Conservation (phyloP, 306 rosid species). For the Prunus padus region DNA sequence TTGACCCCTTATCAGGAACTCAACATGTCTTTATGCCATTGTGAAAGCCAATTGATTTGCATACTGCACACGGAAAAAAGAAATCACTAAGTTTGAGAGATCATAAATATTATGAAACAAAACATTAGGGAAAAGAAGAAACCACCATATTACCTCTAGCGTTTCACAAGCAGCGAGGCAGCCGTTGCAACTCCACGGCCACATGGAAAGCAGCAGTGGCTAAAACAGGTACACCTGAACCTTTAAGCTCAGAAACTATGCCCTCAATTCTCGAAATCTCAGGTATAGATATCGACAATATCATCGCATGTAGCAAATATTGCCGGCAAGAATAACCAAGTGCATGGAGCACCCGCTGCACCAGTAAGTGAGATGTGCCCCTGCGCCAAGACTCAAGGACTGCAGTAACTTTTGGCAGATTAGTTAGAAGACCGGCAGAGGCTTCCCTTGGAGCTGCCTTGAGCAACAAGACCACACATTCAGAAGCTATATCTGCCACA, state of each 20-base stretch:
- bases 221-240: conserved; percentile 59
- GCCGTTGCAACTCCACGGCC: conserved; percentile 83
- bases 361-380: conserved; percentile 48
- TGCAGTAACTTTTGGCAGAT: conserved; percentile 68
- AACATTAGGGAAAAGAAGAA: conserved; percentile 12
- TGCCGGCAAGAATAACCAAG: conserved; percentile 89
- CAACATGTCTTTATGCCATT: conserved; percentile 6
- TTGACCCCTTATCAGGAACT: conserved; percentile 21
- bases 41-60: neutral
- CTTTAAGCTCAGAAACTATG: conserved; percentile 68
- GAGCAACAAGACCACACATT: conserved; percentile 69
- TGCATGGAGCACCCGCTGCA: conserved; percentile 71
- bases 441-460: conserved; percentile 97
- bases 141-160: conserved; percentile 25
- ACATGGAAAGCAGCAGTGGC: conserved; percentile 69
- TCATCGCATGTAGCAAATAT: conserved; percentile 78
- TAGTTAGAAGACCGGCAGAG: conserved; percentile 79
- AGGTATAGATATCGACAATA: conserved; percentile 69
- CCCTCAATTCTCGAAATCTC: conserved; percentile 76
- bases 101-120: conserved; percentile 4
- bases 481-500: conserved; percentile 74
- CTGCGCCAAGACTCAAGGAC: conserved; percentile 72
- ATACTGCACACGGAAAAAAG: conserved; percentile 31
- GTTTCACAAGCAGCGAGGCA: conserved; percentile 78
- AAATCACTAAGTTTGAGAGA: conserved; percentile 9